Percentiles rank a stretch among this genome's conserved stretches.
phyloP scores from a whole-genome alignment of 495 filamentous ascomycete genomes.

The Pyrenopolyporus hunteri region DNA sequence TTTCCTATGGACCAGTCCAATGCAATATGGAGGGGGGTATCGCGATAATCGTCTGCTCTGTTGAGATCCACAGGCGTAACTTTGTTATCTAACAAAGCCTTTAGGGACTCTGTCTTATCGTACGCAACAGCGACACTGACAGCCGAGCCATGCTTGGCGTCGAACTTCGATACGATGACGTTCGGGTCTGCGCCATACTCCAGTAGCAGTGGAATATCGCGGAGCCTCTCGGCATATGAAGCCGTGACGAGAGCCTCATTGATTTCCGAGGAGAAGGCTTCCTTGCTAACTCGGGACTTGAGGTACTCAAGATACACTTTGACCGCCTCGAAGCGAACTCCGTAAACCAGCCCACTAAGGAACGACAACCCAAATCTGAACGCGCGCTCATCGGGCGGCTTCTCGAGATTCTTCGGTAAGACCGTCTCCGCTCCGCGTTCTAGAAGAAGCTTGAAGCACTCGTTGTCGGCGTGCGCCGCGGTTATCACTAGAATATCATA shows the following conservation, averaged over 20 bases:
- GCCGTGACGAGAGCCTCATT: slow-evolving; percentile 5
- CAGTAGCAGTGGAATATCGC: background rate
- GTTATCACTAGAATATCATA: background rate
- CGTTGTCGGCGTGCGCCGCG: background rate
- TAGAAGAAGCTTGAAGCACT: slow-evolving; percentile 14
- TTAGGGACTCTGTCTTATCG: background rate
- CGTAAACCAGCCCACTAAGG: background rate
- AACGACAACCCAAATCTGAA: slow-evolving; percentile 2
- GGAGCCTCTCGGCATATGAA: background rate
- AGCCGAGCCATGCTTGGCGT: background rate
- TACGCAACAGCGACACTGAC: slow-evolving; percentile 11
- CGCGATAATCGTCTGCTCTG: slow-evolving; percentile 17
- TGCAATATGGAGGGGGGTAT: slow-evolving; percentile 20
- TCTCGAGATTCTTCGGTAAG: background rate
- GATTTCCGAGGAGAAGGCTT: background rate
- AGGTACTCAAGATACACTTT: slow-evolving; percentile 7
- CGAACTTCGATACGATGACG: background rate
- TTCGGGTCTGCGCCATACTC: slow-evolving; percentile 15
- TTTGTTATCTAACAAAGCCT: slow-evolving; percentile 3
- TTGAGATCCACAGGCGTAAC: slow-evolving; percentile 13
- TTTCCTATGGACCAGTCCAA: background rate
- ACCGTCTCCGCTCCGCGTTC: slow-evolving; percentile 6
- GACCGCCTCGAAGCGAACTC: background rate
- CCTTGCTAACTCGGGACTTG: background rate
- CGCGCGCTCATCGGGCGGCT: background rate